Base-by-base conservation (phyloP, 2,329 filamentous ascomycete genomes). In the Cladosporium sp. region DNA sequence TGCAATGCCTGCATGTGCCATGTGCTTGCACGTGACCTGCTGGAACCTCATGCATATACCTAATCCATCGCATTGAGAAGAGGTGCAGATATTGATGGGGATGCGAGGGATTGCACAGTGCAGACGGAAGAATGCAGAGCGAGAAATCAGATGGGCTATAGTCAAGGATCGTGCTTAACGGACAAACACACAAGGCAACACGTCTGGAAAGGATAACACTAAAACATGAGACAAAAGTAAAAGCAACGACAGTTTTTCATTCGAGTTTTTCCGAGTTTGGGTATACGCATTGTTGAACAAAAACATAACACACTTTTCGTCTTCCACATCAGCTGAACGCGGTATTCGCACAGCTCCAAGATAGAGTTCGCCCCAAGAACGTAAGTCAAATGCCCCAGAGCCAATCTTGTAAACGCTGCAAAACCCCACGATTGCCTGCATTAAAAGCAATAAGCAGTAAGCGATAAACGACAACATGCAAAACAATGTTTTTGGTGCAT, bases 181-280 rank as follows among this genome's bases (percentile, higher is more conserved):
- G 39, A 46, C n/a, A 46, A 36, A 46, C 18, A 43, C 39, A 21
- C 1, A 46, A 11, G 18, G 39, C 39, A 46, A n/a, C 8, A 46
- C 39, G 13, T 21, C 13, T 11, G 2, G 16, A 11, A 5, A 21
- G 8, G 6, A 36, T 5, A 46, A 11, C 4, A 23, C n/a, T 11
- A 2, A n/a, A 8, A 30, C 14, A 23, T 11, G 23, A 7, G n/a
- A 11, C 3, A 26, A 3, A 23, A 6, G 13, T 25, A 16, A 32
- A 46, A 48, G 57, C 36, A 59, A 59, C n/a, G 18, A 48, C 58
- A 25, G 11, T 51, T 60, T 51, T 60, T 60, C 43, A 34, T 49
- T 36, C 34, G n/a, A 43, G 30, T 51, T 59, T 60, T 30, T 46
- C 30, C n/a, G 5, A 58, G 21, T 39, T 39, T 58, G 56, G 56